Conservation (phyloP, 768 basidiomycete genomes). For the Lactarius hengduanensis region DNA sequence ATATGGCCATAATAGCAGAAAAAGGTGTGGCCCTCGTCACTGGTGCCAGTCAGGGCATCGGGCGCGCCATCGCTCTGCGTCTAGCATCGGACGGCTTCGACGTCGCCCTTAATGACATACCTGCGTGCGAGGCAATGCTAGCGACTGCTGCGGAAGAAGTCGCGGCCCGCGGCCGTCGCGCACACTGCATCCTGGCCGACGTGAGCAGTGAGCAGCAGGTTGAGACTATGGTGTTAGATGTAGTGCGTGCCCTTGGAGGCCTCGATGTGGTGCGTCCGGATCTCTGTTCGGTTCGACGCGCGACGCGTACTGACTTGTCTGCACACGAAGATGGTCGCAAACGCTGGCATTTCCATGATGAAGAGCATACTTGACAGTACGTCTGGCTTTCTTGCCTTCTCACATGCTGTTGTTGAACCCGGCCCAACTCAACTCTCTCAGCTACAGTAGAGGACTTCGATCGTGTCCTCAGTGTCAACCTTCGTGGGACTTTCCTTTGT, state of each 20-base stretch:
- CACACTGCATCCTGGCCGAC: slow-evolving; percentile 28
- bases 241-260: slow-evolving; percentile 30
- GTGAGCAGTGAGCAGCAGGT: slow-evolving; percentile 30
- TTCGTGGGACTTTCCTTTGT: slow-evolving; percentile 29
- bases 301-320: background rate
- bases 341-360: slow-evolving; percentile 30
- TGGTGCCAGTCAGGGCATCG: slow-evolving; percentile 31
- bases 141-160: slow-evolving; percentile 29
- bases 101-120: slow-evolving; percentile 36
- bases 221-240: slow-evolving; percentile 30
- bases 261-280: slow-evolving; percentile 36
- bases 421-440: background rate
- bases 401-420: background rate
- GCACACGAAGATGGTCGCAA: slow-evolving; percentile 32
- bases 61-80: slow-evolving; percentile 36
- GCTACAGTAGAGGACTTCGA: slow-evolving; percentile 31
- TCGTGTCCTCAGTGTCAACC: slow-evolving; percentile 26
- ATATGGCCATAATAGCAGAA: slow-evolving; percentile 2
- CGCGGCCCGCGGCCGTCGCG: slow-evolving; percentile 25
- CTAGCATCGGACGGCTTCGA: slow-evolving; percentile 39
- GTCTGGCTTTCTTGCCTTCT: slow-evolving; percentile 1
- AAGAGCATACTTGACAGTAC: slow-evolving; percentile 28
- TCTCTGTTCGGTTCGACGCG: background rate
- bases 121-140: slow-evolving; percentile 34
- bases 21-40: slow-evolving; percentile 7